Evolutionary conservation across 164 flowering plant species (phyloP).

Genomic region (Vitis riparia): DNA sequence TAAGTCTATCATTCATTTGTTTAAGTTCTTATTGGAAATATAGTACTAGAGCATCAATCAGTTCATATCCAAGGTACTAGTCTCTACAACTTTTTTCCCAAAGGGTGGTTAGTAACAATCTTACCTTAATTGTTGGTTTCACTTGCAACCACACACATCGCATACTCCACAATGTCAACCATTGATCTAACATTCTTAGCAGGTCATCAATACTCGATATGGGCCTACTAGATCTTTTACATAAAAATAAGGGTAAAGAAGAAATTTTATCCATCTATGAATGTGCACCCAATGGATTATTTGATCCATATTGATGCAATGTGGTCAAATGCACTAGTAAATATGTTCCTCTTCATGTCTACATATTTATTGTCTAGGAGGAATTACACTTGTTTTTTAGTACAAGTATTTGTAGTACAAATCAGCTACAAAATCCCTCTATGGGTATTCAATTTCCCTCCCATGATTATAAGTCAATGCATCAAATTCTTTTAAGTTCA

Average conservation of each 20-base stretch:
- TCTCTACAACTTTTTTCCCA: neutral
- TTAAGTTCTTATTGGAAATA: neutral
- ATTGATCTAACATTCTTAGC: conserved; percentile 57
- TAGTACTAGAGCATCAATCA: too few species aligned
- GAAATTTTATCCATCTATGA: too few species aligned
- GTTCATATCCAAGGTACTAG: too few species aligned
- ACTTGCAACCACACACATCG: conserved; percentile 39
- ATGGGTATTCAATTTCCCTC: conserved; percentile 64
- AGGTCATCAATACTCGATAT: conserved; percentile 76
- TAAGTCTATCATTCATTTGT: conserved; percentile 37
- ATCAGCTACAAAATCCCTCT: conserved; percentile 62
- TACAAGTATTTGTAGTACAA: conserved; percentile 26
- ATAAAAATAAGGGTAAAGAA: too few species aligned
- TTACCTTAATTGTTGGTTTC: conserved; percentile 67
- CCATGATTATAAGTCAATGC: conserved; percentile 76
- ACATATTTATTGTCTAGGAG: conserved; percentile 11
- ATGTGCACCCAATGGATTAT: too few species aligned
- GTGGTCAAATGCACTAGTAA: too few species aligned
- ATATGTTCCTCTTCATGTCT: too few species aligned
- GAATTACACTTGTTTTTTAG: too few species aligned
- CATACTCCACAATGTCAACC: conserved; percentile 41
- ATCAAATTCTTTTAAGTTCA: conserved; percentile 58
- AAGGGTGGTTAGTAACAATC: neutral
- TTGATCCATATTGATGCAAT: too few species aligned
- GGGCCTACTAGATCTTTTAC: conserved; percentile 22